Percentiles rank a stretch among this genome's conserved stretches.
Evolutionary conservation across 495 filamentous ascomycete species (phyloP).

Genomic region (Xylaria scruposa): DNA sequence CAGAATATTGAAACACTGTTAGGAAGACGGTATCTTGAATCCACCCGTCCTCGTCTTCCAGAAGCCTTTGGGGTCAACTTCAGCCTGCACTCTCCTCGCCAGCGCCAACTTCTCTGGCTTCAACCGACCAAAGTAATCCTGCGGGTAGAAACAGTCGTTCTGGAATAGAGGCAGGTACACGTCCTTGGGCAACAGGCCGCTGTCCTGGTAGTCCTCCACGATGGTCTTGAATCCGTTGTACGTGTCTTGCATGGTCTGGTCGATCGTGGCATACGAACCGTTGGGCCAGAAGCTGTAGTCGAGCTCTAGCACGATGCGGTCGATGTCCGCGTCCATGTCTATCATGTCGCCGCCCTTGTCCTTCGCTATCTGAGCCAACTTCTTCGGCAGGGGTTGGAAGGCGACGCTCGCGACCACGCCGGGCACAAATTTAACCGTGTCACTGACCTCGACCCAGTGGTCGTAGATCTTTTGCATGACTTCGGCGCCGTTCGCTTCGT

Average conservation of each 20-base stretch:
- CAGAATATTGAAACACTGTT: background rate
- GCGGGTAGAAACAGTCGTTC: slow-evolving; percentile 64
- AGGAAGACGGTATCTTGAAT: slow-evolving; percentile 42
- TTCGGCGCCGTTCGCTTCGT: slow-evolving; percentile 39
- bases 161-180: slow-evolving; percentile 65
- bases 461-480: slow-evolving; percentile 57
- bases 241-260: slow-evolving; percentile 55
- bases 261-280: slow-evolving; percentile 53
- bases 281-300: slow-evolving; percentile 59
- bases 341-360: slow-evolving; percentile 60
- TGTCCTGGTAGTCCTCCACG: slow-evolving; percentile 41
- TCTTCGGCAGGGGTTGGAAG: slow-evolving; percentile 62
- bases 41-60: slow-evolving; percentile 66
- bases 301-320: slow-evolving; percentile 64
- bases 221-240: slow-evolving; percentile 51
- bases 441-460: slow-evolving; percentile 57
- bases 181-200: slow-evolving; percentile 48
- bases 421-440: slow-evolving; percentile 51
- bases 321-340: slow-evolving; percentile 55
- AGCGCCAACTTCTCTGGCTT: slow-evolving; percentile 50
- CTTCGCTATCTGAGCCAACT: slow-evolving; percentile 55
- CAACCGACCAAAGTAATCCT: slow-evolving; percentile 66
- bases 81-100: slow-evolving; percentile 50
- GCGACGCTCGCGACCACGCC: slow-evolving; percentile 60
- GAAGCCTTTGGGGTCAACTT: slow-evolving; percentile 63